phyloP scores from a whole-genome alignment of 306 rosid genomes.

The Delonix regia region DNA sequence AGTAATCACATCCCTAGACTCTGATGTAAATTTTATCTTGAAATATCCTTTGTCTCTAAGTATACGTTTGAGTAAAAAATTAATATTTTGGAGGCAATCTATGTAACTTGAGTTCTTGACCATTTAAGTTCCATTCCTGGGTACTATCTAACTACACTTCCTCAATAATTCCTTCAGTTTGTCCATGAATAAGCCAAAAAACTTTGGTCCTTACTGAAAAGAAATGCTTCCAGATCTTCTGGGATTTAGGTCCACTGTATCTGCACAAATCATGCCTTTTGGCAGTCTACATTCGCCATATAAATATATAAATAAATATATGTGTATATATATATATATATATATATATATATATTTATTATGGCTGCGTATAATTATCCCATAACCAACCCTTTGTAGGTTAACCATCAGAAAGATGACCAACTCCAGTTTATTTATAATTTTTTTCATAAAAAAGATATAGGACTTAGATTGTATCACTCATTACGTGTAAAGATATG shows the following conservation, averaged over 20 bases:
- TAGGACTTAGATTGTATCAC: slow-evolving; percentile 26
- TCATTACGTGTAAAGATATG: slow-evolving; percentile 29
- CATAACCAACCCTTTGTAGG: not conserved
- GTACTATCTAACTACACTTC: slow-evolving; percentile 22
- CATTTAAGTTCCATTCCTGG: slow-evolving; percentile 9
- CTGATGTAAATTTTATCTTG: slow-evolving; percentile 32
- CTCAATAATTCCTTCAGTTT: slow-evolving; percentile 2
- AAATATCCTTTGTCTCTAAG: slow-evolving; percentile 9
- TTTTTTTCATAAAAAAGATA: slow-evolving; percentile 28
- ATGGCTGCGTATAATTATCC: slow-evolving; percentile 2
- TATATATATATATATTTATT: not conserved
- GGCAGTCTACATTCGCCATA: slow-evolving; percentile 32
- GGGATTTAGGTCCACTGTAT: slow-evolving; percentile 48
- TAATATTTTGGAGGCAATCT: not conserved
- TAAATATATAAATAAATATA: not conserved
- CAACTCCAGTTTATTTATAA: slow-evolving; percentile 6
- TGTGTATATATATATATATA: not conserved
- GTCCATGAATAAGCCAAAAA: slow-evolving; percentile 32
- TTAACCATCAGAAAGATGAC: slow-evolving; percentile 22
- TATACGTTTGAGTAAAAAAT: slow-evolving; percentile 9
- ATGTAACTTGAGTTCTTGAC: slow-evolving; percentile 6
- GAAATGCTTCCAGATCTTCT: slow-evolving; percentile 32
- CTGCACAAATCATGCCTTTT: slow-evolving; percentile 41
- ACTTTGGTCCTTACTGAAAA: slow-evolving; percentile 18
- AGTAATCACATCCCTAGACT: slow-evolving; percentile 6